These are phyloP conservation scores for Leucocoprinus birnbaumii DNA, from an alignment of 768 basidiomycete species.

Conservation along the genomic window DNA sequence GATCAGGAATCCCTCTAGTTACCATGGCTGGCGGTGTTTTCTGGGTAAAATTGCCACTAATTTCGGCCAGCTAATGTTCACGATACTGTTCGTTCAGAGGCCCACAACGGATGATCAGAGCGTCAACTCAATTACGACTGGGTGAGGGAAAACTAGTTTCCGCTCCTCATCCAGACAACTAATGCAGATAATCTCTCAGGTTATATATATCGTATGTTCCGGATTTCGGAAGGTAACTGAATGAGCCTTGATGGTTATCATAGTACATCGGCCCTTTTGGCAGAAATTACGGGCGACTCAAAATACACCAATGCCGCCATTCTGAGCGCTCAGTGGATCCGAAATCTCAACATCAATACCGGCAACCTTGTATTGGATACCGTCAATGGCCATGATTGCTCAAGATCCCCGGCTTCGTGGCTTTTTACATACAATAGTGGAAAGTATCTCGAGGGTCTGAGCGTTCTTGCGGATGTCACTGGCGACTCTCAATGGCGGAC, in stretches of 20 bases:
- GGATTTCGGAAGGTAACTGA: neutral
- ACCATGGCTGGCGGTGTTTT: constrained; percentile 57
- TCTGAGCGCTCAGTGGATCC: constrained; percentile 46
- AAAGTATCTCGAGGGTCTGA: constrained; percentile 51
- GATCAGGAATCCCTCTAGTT: constrained; percentile 18
- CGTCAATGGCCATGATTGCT: constrained; percentile 43
- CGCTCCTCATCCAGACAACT: neutral
- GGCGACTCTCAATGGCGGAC: constrained; percentile 37
- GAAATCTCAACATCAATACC: constrained; percentile 39
- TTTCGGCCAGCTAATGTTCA: neutral
- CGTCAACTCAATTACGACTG: constrained; percentile 51
- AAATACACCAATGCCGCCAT: constrained; percentile 47
- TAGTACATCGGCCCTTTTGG: constrained; percentile 49
- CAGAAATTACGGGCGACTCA: constrained; percentile 38
- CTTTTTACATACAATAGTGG: constrained; percentile 55
- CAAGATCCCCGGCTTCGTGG: constrained; percentile 40
- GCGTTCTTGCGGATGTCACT: constrained; percentile 39
- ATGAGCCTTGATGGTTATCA: neutral
- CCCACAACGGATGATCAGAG: constrained; percentile 37
- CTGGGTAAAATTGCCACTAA: constrained; percentile 33
- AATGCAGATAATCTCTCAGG: constrained; percentile 17
- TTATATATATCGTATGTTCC: constrained; percentile 36
- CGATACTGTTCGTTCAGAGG: constrained; percentile 25
- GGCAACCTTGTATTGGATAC: constrained; percentile 44
- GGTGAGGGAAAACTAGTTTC: constrained; percentile 26